These are phyloP conservation scores for Gillenia trifoliata DNA, from an alignment of 306 rosid genomes.

Conservation along the genomic window DNA sequence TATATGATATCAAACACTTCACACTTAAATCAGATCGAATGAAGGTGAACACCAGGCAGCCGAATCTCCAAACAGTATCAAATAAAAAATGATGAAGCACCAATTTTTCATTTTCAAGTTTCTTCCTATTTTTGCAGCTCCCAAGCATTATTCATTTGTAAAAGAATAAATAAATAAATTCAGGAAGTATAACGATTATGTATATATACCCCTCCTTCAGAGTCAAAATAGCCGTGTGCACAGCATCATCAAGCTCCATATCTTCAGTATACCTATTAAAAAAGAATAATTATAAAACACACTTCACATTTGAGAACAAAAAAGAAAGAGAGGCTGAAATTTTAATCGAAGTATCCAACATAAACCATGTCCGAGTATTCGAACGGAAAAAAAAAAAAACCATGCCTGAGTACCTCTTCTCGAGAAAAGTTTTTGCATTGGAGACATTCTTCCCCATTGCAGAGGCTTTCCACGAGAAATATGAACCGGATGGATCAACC, in stretches of 20 bases:
- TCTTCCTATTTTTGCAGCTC: not conserved
- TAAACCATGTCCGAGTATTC: not conserved
- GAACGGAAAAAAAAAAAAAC: not conserved
- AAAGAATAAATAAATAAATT: not conserved
- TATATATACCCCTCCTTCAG: conserved; percentile 90
- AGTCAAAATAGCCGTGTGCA: conserved; percentile 93
- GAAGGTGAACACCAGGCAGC: not conserved
- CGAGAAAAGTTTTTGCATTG: conserved; percentile 95
- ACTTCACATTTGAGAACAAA: not conserved
- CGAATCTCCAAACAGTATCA: not conserved
- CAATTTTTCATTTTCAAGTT: not conserved
- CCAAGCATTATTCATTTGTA: not conserved
- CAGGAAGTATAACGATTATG: not conserved
- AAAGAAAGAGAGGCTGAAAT: not conserved
- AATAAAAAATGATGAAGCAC: not conserved
- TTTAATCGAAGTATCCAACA: not conserved
- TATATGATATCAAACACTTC: not conserved
- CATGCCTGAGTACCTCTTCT: conserved; percentile 72
- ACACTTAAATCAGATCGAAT: not conserved
- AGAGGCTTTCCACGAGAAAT: conserved; percentile 97
- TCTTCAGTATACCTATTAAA: conserved; percentile 74
- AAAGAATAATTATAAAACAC: conserved; percentile 1
- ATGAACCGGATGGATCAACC: conserved; percentile 98
- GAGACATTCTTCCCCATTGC: conserved; percentile 99
- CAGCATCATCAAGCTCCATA: conserved; percentile 98